Evolutionary conservation across 225 moss, liverwort and hornwort species (phyloP), one percentile per base, ranked within the genome.

Genomic region (Polytrichum formosum): DNA sequence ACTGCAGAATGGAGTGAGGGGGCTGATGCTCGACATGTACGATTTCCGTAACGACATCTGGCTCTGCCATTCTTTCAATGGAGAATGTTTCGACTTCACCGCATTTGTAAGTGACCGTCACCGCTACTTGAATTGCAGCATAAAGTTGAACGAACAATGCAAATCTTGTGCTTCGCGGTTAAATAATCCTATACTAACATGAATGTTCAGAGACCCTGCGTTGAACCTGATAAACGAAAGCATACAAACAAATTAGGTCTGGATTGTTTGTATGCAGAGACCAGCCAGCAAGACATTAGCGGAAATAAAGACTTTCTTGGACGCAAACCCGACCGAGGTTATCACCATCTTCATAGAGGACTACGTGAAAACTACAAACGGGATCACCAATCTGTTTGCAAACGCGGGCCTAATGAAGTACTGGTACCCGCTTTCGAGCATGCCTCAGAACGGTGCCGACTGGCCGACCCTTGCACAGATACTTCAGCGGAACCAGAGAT

Each of bases 291-390:
- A 86, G 62, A 91, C 96, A 1, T 68, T 97, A 18, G 74, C 71
- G 17, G 90, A 91, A 73, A 73, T 96, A 10, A 74, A 90, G 74
- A 35, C 61, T 5, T 96, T 96, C 63, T 76, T 96, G 58, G 78
- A 83, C 4, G 72, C 83, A 21, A 90, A 96, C 65, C 90, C 89
- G 17, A 66, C 73, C 0, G 96, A 96, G 76, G 84, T 96, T 64
- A 66, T 96, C 71, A 96, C 93, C 46, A 80, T 96, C 29, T 88
- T 93, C 82, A 80, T 96, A 1, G 96, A 96, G 71, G 96, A 96
- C 74, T 96, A 93, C 19, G 93, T 96, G 31, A 71, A 16, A 29
- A 26, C 87, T 4, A 59, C 26, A 0, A 82, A 92, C 31, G 91
- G 93, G 25, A 72, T 93, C 23, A 83, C 82, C 0, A 80, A 80